These are phyloP conservation scores for Globisporangium splendens DNA, from an alignment of 352 stramenopile species.

Conservation along the genomic window DNA sequence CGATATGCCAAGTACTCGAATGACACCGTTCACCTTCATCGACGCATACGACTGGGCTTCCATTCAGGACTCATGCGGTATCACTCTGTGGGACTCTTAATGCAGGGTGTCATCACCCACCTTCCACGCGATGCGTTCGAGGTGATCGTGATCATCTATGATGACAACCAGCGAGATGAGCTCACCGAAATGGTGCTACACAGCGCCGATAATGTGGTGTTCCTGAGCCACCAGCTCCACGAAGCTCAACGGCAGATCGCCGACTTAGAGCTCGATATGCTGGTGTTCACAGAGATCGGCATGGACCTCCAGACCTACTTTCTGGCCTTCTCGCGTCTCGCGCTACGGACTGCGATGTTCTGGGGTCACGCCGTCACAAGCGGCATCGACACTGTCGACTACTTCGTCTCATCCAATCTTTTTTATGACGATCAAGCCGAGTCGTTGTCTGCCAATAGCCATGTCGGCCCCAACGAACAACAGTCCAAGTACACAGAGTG, in stretches of 20 bases:
- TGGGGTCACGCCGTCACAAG: constrained; percentile 64
- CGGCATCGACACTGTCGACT: constrained; percentile 51
- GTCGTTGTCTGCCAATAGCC: not conserved
- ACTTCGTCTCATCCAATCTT: constrained; percentile 52
- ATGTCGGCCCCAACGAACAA: not conserved
- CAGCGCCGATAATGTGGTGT: constrained; percentile 6
- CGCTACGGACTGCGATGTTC: constrained; percentile 40
- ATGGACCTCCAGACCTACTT: constrained; percentile 59
- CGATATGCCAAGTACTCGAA: too few species aligned
- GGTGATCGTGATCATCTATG: constrained; percentile 23
- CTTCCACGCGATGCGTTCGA: constrained; percentile 25
- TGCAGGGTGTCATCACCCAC: constrained; percentile 33
- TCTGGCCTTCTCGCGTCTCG: constrained; percentile 45
- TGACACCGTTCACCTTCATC: not conserved
- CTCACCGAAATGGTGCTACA: constrained; percentile 12
- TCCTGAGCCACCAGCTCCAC: constrained; percentile 19
- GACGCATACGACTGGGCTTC: constrained; percentile 38
- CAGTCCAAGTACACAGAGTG: constrained; percentile 42
- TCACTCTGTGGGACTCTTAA: constrained; percentile 58
- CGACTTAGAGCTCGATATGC: constrained; percentile 41
- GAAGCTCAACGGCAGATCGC: constrained; percentile 27
- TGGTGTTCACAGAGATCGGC: constrained; percentile 65
- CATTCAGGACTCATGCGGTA: constrained; percentile 43
- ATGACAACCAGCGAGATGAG: constrained; percentile 14
- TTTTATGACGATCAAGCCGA: constrained; percentile 21